phyloP scores from a whole-genome alignment of 169 alveolate genomes.

The Plasmodium vivax region DNA sequence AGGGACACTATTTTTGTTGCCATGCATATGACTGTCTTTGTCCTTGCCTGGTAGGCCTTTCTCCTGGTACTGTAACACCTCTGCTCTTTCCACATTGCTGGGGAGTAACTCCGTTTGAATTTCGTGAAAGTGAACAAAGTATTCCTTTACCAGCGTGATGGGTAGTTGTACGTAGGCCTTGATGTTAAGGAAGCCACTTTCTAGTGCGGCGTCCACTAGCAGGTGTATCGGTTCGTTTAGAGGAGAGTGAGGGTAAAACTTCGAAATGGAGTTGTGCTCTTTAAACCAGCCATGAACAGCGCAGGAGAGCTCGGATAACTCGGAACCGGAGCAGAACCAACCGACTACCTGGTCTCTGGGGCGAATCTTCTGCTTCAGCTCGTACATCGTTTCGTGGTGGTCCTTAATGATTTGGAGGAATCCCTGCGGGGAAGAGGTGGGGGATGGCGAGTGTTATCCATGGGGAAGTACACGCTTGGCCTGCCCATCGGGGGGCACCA shows the following conservation, averaged over 20 bases:
- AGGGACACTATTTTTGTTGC: slow-evolving; percentile 27
- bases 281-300: slow-evolving; percentile 95
- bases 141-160: slow-evolving; percentile 85
- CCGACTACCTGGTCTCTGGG: slow-evolving; percentile 93
- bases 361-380: slow-evolving; percentile 89
- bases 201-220: slow-evolving; percentile 91
- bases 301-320: slow-evolving; percentile 91
- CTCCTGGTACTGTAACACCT: slow-evolving; percentile 13
- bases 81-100: slow-evolving; percentile 74
- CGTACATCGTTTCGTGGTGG: slow-evolving; percentile 93
- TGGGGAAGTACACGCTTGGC: not conserved
- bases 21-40: slow-evolving; percentile 4
- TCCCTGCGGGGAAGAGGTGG: slow-evolving; percentile 78
- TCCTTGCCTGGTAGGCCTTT: slow-evolving; percentile 11
- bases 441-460: not conserved
- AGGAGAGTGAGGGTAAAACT: slow-evolving; percentile 91
- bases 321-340: slow-evolving; percentile 93
- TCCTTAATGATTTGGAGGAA: slow-evolving; percentile 92
- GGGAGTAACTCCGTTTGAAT: slow-evolving; percentile 85
- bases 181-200: slow-evolving; percentile 87
- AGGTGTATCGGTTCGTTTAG: slow-evolving; percentile 92
- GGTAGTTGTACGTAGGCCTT: slow-evolving; percentile 90
- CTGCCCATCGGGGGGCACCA: too few species aligned
- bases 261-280: slow-evolving; percentile 88
- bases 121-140: slow-evolving; percentile 90